Percentiles rank a stretch among this genome's conserved stretches.
Conservation (phyloP, 2,329 filamentous ascomycete genomes). For the Xylariaceae sp. region DNA sequence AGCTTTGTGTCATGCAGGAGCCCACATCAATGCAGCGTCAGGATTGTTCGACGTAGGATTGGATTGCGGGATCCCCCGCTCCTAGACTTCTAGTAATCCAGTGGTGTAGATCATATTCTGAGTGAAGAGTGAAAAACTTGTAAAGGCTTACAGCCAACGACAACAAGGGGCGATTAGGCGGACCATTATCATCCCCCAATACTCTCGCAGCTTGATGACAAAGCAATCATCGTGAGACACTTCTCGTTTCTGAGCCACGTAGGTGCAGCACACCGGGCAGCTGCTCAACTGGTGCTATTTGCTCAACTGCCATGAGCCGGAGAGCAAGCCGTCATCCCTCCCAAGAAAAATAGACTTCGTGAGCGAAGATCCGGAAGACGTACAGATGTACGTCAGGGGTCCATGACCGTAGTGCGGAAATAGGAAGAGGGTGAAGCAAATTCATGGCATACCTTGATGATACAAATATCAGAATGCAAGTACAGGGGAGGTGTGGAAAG, state of each 20-base stretch:
- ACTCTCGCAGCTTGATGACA: slow-evolving; percentile 1
- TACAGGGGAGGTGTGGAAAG: background rate
- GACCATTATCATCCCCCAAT: background rate
- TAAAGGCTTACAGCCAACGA: background rate
- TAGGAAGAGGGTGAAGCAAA: background rate
- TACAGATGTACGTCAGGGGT: no score
- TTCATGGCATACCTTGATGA: slow-evolving; percentile 13
- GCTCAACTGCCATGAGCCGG: background rate
- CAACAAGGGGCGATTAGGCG: background rate
- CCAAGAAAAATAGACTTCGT: no score
- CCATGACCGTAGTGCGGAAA: background rate
- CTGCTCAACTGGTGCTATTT: background rate
- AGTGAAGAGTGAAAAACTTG: background rate
- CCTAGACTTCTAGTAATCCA: background rate
- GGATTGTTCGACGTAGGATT: background rate
- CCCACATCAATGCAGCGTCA: background rate
- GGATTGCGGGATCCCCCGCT: background rate
- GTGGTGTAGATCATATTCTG: background rate
- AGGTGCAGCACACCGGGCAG: background rate
- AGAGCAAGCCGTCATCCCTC: no score
- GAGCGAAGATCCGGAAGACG: background rate
- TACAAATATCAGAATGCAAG: slow-evolving; percentile 1
- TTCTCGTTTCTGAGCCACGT: background rate
- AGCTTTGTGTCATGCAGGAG: slow-evolving; percentile 1
- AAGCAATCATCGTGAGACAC: slow-evolving; percentile 1